Percentiles rank a stretch among this genome's conserved stretches.
phyloP scores from a whole-genome alignment of 148 eudicot species.

The Arctostaphylos glauca region DNA sequence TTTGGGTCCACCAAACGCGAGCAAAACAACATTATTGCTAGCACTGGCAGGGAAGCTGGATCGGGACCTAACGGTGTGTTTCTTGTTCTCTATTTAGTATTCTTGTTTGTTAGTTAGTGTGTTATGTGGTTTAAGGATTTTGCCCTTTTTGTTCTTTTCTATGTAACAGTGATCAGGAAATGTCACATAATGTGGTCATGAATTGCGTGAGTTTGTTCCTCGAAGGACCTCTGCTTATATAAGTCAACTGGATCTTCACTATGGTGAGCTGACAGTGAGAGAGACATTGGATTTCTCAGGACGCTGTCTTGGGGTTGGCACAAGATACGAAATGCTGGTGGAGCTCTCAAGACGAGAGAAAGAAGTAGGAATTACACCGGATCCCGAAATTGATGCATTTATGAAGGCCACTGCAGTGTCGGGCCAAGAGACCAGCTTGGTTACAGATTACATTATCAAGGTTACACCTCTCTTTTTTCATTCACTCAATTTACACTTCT shows the following conservation, averaged over 20 bases:
- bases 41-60: conserved; percentile 43
- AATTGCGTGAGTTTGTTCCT: conserved; percentile 38
- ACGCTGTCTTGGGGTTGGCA: conserved; percentile 43
- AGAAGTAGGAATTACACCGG: conserved; percentile 38
- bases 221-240: conserved; percentile 49
- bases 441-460: conserved; percentile 47
- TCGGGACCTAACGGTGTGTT: conserved; percentile 32
- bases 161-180: conserved; percentile 24
- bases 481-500: neutral
- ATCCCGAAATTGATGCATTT: conserved; percentile 50
- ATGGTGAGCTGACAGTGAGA: conserved; percentile 52
- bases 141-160: neutral
- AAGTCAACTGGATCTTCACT: conserved; percentile 49
- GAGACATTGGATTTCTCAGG: conserved; percentile 47
- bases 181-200: conserved; percentile 46
- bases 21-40: conserved; percentile 43
- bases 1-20: conserved; percentile 46
- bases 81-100: neutral
- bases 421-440: conserved; percentile 41
- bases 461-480: conserved; percentile 7
- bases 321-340: conserved; percentile 37
- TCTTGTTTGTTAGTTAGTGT: neutral
- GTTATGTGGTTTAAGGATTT: neutral
- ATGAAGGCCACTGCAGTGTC: conserved; percentile 45
- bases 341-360: conserved; percentile 44